These are phyloP conservation scores for Achaetomiella virescens DNA, from an alignment of 495 filamentous ascomycete genomes.

Conservation along the genomic window DNA sequence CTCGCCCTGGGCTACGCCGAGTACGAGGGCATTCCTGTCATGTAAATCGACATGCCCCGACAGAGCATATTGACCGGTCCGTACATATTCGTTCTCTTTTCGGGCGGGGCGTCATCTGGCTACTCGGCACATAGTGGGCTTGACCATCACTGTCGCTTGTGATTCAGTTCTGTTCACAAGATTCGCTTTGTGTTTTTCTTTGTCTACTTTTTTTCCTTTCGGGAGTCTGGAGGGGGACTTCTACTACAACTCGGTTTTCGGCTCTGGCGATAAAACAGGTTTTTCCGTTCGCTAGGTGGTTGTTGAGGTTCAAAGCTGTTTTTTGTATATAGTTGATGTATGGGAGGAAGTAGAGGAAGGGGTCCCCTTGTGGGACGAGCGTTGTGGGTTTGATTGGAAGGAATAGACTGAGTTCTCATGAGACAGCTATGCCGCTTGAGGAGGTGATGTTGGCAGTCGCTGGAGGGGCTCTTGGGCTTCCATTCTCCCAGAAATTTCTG, in stretches of 20 bases:
- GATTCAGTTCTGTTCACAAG: background rate
- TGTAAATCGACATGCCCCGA: conserved; percentile 17
- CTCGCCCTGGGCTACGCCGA: conserved; percentile 87
- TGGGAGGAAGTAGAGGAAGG: background rate
- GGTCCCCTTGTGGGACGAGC: background rate
- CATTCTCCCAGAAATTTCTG: background rate
- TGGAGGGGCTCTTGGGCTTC: too few species aligned
- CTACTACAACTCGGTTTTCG: background rate
- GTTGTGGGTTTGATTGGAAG: background rate
- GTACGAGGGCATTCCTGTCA: conserved; percentile 78
- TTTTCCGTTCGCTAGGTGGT: background rate
- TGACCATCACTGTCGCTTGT: background rate
- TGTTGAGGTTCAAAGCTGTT: background rate
- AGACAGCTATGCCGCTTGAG: too few species aligned
- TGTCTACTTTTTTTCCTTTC: background rate
- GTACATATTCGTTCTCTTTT: background rate
- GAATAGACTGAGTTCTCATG: background rate
- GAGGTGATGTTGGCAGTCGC: too few species aligned
- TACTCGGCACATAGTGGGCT: background rate
- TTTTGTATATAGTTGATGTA: conserved; percentile 6
- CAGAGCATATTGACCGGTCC: background rate
- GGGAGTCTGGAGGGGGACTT: background rate
- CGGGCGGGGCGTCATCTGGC: background rate
- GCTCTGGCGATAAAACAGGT: background rate
- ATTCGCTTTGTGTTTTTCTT: background rate